Evolutionary conservation across 306 rosid genomes (phyloP), one percentile per base, ranked within the genome.

Genomic region (Lathyrus sativus): DNA sequence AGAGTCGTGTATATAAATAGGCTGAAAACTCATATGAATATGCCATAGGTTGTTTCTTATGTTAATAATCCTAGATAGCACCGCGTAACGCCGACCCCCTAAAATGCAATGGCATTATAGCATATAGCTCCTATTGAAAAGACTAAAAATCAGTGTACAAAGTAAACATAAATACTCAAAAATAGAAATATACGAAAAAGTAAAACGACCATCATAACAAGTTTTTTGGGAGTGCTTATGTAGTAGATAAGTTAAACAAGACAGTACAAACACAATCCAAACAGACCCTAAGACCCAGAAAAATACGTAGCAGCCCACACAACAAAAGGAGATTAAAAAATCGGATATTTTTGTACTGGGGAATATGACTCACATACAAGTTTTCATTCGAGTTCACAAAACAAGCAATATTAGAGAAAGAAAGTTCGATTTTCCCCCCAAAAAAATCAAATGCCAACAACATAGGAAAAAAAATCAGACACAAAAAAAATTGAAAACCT

Each of bases 401-500:
- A 43, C 29, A 43, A 4, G 18, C 57, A 50, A 35, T 37, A 51
- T 48, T 57, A 66, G 38, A 44, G 41, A 71, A 33, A 59, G n/a
- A 62, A 80, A 58, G 29, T 48, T 22, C 7, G 22, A 35, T 7
- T 42, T 46, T 6, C 1, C 24, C 14, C 2, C 18, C 61, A 18
- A 17, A 55, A 35, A 69, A 48, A 6, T 10, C 50, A 4, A 17
- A 43, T 0, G 38, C 17, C 59, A 74, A 43, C 13, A n/a, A 26
- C 35, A 14, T 22, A 29, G 11, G 1, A 45, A 6, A 53, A 66
- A 65, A 60, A 2, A 46, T 2, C 71, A 22, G 73, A 60, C 65
- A 51, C 45, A 2, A 3, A 49, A 3, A 49, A 45, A 79, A 42
- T 8, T 22, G 35, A 57, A 75, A 48, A 35, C 73, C 72, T 73